Evolutionary conservation across 257 asterid genomes (phyloP).

Genomic region (Solanum sejunctum): DNA sequence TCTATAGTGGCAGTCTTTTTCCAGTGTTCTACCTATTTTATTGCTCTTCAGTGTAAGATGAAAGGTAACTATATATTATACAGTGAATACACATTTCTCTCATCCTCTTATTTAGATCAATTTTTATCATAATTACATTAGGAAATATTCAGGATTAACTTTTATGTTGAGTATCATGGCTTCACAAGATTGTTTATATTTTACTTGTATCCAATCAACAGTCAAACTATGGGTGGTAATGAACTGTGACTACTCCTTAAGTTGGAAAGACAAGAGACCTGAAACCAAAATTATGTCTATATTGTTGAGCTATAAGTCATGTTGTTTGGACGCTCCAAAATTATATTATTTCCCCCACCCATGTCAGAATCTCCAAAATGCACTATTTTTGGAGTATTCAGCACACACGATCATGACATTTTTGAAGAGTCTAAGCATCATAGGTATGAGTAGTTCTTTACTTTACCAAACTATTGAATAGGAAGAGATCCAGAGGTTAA

Average conservation of each 20-base stretch:
- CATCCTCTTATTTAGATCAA: not conserved
- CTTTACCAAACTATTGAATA: not conserved
- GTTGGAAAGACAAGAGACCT: constrained; percentile 74
- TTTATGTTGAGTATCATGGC: constrained; percentile 85
- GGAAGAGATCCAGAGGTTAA: not conserved
- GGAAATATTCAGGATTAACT: constrained; percentile 50
- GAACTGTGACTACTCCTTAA: constrained; percentile 53
- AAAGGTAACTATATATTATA: not conserved
- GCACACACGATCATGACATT: no score
- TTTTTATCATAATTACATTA: not conserved
- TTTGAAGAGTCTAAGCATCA: no score
- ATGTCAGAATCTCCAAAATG: constrained; percentile 19
- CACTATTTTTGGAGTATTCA: no score
- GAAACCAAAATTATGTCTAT: constrained; percentile 61
- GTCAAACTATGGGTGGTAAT: constrained; percentile 36
- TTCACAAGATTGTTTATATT: constrained; percentile 29
- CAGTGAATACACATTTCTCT: no score
- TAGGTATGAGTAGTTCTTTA: not conserved
- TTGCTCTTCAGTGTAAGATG: constrained; percentile 59
- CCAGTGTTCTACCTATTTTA: constrained; percentile 50
- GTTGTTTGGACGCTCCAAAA: no score
- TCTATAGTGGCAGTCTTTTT: constrained; percentile 59
- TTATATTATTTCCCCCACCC: not conserved
- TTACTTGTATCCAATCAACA: constrained; percentile 21
- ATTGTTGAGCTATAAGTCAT: not conserved